These are phyloP conservation scores for Artomyces pyxidatus DNA, from an alignment of 768 basidiomycete genomes.

Conservation along the genomic window DNA sequence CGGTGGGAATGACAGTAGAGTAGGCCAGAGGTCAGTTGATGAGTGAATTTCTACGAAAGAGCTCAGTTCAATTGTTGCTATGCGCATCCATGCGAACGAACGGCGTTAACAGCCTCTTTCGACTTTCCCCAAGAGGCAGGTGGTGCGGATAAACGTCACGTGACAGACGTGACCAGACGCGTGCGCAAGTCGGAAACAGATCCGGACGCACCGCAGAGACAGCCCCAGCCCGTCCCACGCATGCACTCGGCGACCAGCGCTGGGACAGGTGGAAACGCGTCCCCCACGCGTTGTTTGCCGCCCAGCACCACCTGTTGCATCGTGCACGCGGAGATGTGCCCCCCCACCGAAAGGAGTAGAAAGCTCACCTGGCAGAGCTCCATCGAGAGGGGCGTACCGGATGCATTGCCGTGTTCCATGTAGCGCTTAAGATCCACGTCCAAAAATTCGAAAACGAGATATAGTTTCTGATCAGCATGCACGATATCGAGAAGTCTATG, in stretches of 20 bases:
- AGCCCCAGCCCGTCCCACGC: background rate
- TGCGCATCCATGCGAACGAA: too few relatives aligned
- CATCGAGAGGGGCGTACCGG: constrained; percentile 61
- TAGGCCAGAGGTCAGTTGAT: constrained; percentile 85
- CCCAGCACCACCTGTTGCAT: too few relatives aligned
- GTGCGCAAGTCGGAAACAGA: background rate
- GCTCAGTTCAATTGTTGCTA: background rate
- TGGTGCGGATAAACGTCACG: constrained; percentile 11
- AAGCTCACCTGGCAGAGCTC: constrained; percentile 72
- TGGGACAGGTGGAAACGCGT: constrained; percentile 18
- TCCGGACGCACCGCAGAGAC: background rate
- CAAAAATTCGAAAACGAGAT: constrained; percentile 96
- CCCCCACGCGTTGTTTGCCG: constrained; percentile 22
- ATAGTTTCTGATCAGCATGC: constrained; percentile 94
- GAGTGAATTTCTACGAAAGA: constrained; percentile 82
- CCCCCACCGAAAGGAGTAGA: constrained; percentile 1
- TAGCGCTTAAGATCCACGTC: constrained; percentile 96
- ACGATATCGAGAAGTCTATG: constrained; percentile 89
- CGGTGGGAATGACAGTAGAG: constrained; percentile 54
- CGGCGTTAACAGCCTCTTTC: background rate
- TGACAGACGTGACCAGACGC: constrained; percentile 2
- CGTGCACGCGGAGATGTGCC: background rate
- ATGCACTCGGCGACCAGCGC: background rate
- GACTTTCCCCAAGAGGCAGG: background rate
- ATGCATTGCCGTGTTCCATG: constrained; percentile 81